Base-by-base conservation (phyloP, 768 basidiomycete species). In the Suillus bovinus region DNA sequence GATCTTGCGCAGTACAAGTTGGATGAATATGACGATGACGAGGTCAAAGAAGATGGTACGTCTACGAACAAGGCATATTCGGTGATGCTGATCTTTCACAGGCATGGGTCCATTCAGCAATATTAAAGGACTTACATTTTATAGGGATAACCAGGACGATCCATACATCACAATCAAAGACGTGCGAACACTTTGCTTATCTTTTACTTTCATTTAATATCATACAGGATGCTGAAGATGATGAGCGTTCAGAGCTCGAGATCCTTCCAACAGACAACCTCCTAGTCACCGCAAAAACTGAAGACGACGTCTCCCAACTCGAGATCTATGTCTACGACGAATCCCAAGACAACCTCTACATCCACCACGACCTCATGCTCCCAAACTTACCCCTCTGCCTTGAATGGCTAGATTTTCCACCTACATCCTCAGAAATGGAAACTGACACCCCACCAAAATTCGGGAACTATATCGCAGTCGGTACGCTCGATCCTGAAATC, bases 391-490 rank as follows among this genome's bases (percentile, higher is more conserved):
- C 97, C 10, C 89, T 99, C 62, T 99, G 96, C 69, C 91, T 99
- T 62, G 97, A 99, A 81, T 99, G 97, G 97, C 88, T 98, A 63
- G 93, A 99, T 74, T 98, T 94, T 75, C 85, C 89, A n/a, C 92
- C 94, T 27, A 76, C 87, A 63, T 77, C 88, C 61, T 70, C 77
- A 38, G 66, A 78, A 63, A 65, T 74, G 68, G 62, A 74, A 59
- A 59, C 71, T 24, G 69, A 74, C 17, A 72, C 74, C 49, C 65
- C 73, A 62, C 67, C 71, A 17, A 71, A 71, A 67, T 83, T 86
- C 58, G 94, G 94, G 7, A 96, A 90, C 73, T 98, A 92, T 75
- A 89, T 99, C 67, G 97, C 97, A 2, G 95, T 99, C 20, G 97
- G 96, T 14, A 96, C 95, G 2, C 86, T 99, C 60, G 96, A 99